Percentiles rank a stretch among this genome's conserved stretches.
phyloP scores from a whole-genome alignment of 352 stramenopile species.

The Phytophthora hibernalis region DNA sequence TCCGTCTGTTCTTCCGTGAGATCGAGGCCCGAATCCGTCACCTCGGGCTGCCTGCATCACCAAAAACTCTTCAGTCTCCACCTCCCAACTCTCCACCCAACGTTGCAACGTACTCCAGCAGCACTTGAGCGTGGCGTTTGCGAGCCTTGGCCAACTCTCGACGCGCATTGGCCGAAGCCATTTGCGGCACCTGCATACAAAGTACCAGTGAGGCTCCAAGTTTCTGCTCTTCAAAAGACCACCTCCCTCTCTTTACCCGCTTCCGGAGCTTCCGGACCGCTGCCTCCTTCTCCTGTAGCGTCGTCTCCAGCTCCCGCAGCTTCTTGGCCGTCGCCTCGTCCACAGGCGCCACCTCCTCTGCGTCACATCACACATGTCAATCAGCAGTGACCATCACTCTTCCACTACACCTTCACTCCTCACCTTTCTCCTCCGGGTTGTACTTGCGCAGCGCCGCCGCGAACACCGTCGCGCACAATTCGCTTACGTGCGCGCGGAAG shows the following conservation, averaged over 20 bases:
- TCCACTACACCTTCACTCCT: constrained; percentile 2
- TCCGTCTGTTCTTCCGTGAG: constrained; percentile 54
- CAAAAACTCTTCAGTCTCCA: constrained; percentile 9
- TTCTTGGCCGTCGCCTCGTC: constrained; percentile 53
- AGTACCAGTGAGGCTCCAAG: not conserved
- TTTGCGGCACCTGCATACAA: constrained; percentile 47
- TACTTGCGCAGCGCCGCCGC: constrained; percentile 72
- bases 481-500: constrained; percentile 76
- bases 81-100: not conserved
- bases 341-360: constrained; percentile 71
- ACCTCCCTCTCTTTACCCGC: constrained; percentile 32
- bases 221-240: not conserved
- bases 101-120: constrained; percentile 48
- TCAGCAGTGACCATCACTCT: not conserved
- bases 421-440: constrained; percentile 70
- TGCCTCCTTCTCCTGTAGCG: constrained; percentile 61
- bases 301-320: constrained; percentile 56
- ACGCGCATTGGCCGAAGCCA: constrained; percentile 61
- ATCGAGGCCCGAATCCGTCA: constrained; percentile 29
- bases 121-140: constrained; percentile 62
- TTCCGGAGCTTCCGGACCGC: constrained; percentile 66
- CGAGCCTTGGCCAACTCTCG: constrained; percentile 58
- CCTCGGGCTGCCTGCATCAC: constrained; percentile 35
- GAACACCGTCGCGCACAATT: constrained; percentile 80
- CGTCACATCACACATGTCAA: not conserved